Evolutionary conservation across 2,329 filamentous ascomycete genomes (phyloP), one percentile per base, ranked within the genome.

Genomic region (Anisogramma anomala): DNA sequence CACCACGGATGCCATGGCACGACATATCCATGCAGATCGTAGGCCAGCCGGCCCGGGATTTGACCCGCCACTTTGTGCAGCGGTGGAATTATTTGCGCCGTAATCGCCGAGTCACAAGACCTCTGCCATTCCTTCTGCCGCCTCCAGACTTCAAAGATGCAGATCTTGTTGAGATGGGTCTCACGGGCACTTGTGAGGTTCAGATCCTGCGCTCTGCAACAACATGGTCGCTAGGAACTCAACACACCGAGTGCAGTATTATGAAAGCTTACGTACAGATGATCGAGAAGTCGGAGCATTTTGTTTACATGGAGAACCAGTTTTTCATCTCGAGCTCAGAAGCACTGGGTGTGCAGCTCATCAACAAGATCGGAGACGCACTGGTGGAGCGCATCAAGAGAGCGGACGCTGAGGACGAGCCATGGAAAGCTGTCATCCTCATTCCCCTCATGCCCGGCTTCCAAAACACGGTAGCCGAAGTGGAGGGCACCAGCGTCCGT

Each of bases 401-500:
- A 44, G 91, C 91, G 0, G 74, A 86, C 51, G 74, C 81, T 50
- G 85, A 93, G 26, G 77, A 81, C 36, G 86, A 96, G 58, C 79
- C 86, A 41, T 98, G 91, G 91, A 80, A 84, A 48, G 86, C 84
- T 28, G 80, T 87, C 46, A 82, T 96, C 49, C 63, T 96, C 47
- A 93, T 98, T 45, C 91, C 91, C 1, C 69, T 98, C 23, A 93
- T 98, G 79, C 91, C 91, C n/a, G 91, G 91, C 2, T 98, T 96
- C 63, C 88, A 96, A 61, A 95, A 94, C 55, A 93, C 87, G 0
- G 89, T 98, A 15, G 87, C 94, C 51, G 81, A 86, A 49, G 84
- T 91, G 53, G 89, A 95, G 51, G 91, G 91, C 30, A 94, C 85
- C 26, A 95, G 88, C 62, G 84, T 98, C 31, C 80, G 91, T 41